Conservation (phyloP, 2,329 filamentous ascomycete genomes). For the Aureobasidium melanogenum region DNA sequence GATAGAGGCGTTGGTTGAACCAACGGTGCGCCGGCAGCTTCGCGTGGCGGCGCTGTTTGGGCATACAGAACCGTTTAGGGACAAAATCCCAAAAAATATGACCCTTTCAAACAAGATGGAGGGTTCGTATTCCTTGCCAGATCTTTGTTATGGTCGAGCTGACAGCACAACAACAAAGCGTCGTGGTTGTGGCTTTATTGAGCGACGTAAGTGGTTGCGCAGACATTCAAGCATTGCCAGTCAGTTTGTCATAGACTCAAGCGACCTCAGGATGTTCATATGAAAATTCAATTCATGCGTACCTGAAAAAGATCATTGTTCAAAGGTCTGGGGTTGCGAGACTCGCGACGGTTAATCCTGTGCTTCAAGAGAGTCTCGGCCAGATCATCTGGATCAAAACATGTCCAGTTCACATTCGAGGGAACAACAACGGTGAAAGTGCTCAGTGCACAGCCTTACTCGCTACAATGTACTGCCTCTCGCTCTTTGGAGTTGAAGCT, state of each 20-base stretch:
- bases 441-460: neutral
- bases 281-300: neutral
- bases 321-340: neutral
- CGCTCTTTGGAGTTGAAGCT: neutral
- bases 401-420: neutral
- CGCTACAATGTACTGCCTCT: neutral
- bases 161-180: neutral
- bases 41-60: conserved; percentile 6
- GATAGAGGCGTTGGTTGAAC: conserved; percentile 8
- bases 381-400: neutral
- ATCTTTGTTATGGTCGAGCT: neutral
- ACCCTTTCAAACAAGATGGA: neutral
- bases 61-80: neutral
- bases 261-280: neutral
- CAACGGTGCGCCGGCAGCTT: neutral
- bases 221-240: neutral
- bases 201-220: neutral
- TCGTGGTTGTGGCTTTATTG: neutral
- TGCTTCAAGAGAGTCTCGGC: neutral
- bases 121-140: neutral
- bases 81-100: neutral
- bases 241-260: no score
- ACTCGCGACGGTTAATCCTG: neutral
- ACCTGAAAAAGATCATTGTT: neutral
- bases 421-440: neutral